Percentiles rank a stretch among this genome's conserved stretches.
Conservation (phyloP, 2,329 filamentous ascomycete genomes). For the Xylariomycetidae sp. region DNA sequence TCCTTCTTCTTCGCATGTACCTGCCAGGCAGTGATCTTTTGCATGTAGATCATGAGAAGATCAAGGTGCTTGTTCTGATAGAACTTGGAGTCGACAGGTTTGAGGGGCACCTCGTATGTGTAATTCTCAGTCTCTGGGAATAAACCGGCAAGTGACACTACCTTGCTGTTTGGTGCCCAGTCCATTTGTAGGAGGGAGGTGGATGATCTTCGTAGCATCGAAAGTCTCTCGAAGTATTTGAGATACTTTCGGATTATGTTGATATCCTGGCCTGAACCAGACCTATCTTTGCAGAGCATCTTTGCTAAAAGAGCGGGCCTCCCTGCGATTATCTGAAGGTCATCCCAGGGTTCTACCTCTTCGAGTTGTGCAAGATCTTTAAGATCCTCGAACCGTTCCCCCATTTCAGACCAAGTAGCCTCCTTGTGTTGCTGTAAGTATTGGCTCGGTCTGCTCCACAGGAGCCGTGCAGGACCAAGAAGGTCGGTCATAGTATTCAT, state of each 20-base stretch:
- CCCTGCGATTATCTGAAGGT: conserved; percentile 16
- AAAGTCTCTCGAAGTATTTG: conserved; percentile 20
- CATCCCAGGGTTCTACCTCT: conserved; percentile 1
- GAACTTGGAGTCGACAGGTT: too few species aligned
- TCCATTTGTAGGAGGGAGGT: conserved; percentile 17
- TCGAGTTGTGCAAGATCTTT: conserved; percentile 11
- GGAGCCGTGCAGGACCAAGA: conserved; percentile 16
- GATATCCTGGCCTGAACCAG: conserved; percentile 9
- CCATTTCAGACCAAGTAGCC: conserved; percentile 2
- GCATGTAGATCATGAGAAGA: conserved; percentile 17
- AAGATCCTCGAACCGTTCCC: not conserved
- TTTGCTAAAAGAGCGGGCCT: conserved; percentile 13
- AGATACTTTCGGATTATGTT: conserved; percentile 15
- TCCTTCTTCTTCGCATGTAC: not conserved
- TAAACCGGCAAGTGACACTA: conserved; percentile 19
- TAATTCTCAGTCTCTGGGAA: conserved; percentile 20
- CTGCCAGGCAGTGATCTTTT: conserved; percentile 12
- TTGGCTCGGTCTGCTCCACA: conserved; percentile 16
- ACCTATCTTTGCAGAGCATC: conserved; percentile 9
- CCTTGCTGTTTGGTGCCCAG: conserved; percentile 11
- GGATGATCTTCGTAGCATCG: conserved; percentile 23
- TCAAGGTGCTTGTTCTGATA: conserved; percentile 18
- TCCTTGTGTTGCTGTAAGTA: conserved; percentile 8
- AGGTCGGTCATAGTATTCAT: conserved; percentile 22
- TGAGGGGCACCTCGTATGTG: too few species aligned